These are phyloP conservation scores for Blechomonas ayalai DNA, from an alignment of 208 protist genomes.

Conservation along the genomic window DNA sequence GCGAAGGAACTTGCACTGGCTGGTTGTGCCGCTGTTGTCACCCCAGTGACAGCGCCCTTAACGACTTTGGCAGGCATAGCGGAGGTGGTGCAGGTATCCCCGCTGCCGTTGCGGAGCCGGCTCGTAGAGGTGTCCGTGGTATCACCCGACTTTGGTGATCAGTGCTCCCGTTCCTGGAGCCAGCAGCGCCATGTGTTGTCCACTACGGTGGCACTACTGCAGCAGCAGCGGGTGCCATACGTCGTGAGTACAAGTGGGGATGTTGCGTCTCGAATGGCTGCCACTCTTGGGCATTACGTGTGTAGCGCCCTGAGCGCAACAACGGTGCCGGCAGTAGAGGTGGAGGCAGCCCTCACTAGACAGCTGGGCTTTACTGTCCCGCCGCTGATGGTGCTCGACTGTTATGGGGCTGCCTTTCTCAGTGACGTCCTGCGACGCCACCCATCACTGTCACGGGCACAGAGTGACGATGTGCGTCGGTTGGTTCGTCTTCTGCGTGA, in stretches of 20 bases:
- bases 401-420: slow-evolving; percentile 7
- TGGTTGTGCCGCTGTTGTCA: slow-evolving; percentile 11
- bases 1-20: slow-evolving; percentile 8
- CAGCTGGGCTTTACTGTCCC: slow-evolving; percentile 8
- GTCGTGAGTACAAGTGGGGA: background rate
- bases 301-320: background rate
- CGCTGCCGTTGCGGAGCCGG: background rate
- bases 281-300: background rate
- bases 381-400: slow-evolving; percentile 15
- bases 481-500: too few relatives aligned
- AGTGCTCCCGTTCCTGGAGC: too few relatives aligned
- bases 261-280: background rate
- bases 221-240: slow-evolving; percentile 4
- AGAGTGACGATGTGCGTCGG: too few relatives aligned
- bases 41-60: slow-evolving; percentile 4
- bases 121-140: slow-evolving; percentile 6
- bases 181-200: too few relatives aligned
- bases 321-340: background rate
- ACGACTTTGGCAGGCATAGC: background rate
- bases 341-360: slow-evolving; percentile 4
- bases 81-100: slow-evolving; percentile 12
- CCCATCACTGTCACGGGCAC: too few relatives aligned
- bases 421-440: slow-evolving; percentile 2
- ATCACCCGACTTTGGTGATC: too few relatives aligned
- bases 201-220: slow-evolving; percentile 1